These are phyloP conservation scores for Penicillium sp. DNA, from an alignment of 2,329 filamentous ascomycete genomes.

Conservation along the genomic window DNA sequence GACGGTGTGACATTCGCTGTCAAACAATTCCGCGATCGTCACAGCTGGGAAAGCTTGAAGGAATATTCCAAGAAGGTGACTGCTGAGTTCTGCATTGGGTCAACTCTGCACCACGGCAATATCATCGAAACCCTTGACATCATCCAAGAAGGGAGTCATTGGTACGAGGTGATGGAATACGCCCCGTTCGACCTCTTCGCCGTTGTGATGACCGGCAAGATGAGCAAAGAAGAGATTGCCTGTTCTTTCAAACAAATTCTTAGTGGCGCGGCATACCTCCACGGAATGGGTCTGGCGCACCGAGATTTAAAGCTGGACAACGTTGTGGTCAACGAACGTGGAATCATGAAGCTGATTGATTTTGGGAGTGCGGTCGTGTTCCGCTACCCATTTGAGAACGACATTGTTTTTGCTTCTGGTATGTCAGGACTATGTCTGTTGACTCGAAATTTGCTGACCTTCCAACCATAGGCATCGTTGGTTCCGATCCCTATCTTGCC, in stretches of 20 bases:
- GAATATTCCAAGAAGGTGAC: conserved; percentile 98
- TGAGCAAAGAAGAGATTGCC: conserved; percentile 82
- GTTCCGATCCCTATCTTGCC: conserved; percentile 91
- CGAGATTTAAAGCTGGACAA: conserved; percentile 96
- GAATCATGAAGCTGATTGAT: conserved; percentile 99
- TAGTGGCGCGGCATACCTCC: conserved; percentile 87
- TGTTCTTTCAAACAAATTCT: conserved; percentile 93
- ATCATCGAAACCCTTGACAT: conserved; percentile 98
- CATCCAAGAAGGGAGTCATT: conserved; percentile 84
- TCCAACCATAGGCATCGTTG: conserved; percentile 57
- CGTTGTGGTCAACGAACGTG: conserved; percentile 89
- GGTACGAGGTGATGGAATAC: conserved; percentile 99
- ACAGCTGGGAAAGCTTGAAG: conserved; percentile 87
- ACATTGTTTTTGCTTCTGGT: conserved; percentile 76
- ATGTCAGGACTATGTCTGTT: no score
- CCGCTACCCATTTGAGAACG: conserved; percentile 92
- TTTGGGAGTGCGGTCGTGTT: conserved; percentile 97
- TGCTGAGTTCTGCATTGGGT: conserved; percentile 96
- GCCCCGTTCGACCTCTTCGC: conserved; percentile 94
- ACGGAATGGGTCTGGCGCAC: conserved; percentile 91
- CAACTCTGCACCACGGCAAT: conserved; percentile 93
- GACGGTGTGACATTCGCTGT: conserved; percentile 94
- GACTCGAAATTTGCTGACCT: conserved; percentile 4
- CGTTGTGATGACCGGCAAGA: conserved; percentile 98
- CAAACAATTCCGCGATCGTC: conserved; percentile 88